Base-by-base conservation (phyloP, 179 eudicot genomes). In the Monotropa hypopitys region DNA sequence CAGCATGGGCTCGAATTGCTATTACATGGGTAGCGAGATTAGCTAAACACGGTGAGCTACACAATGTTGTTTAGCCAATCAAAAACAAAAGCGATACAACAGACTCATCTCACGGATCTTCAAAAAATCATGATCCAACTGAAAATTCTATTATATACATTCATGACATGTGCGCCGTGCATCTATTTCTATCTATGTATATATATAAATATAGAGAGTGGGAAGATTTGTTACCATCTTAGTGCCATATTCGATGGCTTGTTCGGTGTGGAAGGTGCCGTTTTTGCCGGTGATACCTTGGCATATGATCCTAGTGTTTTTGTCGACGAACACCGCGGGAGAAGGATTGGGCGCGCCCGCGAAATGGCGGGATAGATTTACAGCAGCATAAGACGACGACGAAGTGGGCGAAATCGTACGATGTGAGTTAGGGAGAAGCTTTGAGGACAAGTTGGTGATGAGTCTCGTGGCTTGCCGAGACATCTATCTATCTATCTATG, bases 231-330 rank as follows among this genome's bases (percentile, higher is more conserved):
- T 23, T 88, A 95, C 99, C 99, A 95, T 95, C 75, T 93, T 90
- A 66, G 97, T 95, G 81, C 99, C 99, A 69, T 95, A 95, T 68
- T 95, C 98, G 73, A 95, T 95, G 76, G 99, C 99, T 83, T 93
- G 99, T 59, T 95, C 99, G 63, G 98, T 93, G 89, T 95, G 99
- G 49, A 95, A 95, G 59, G 99, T 93, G 20, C 99, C 99, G 69
- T 88, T 95, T 78, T 94, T 95, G 16, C 97, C 99, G 76, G 99
- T 95, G 86, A 95, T 93, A 75, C 98, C 98, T 69, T 95, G 99
- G 71, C 97, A 90, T 18, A 95, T 90, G 72, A 95, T 94, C 57
- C 99, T 95, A 7, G 99, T 95, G 83, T 93, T 90, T 69, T 95
- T 91, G 63, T 95, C 99, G 61, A 93, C 97, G 85, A 93, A 95